These are phyloP conservation scores for Ciborinia camelliae DNA, from an alignment of 2,329 filamentous ascomycete species.

Conservation along the genomic window DNA sequence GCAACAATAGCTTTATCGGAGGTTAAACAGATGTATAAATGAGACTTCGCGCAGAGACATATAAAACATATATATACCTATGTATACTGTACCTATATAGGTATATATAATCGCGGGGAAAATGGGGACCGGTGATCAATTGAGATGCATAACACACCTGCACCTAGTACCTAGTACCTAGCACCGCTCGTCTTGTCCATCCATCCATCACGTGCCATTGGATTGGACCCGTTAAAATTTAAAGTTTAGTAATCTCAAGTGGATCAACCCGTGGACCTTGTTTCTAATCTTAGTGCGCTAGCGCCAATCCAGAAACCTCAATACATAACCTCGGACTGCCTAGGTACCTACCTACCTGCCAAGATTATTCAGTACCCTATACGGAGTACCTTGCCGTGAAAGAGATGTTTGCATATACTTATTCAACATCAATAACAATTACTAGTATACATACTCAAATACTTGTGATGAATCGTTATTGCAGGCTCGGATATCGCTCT, in stretches of 20 bases:
- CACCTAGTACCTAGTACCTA: neutral
- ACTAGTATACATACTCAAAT: neutral
- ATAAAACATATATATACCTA: too few species aligned
- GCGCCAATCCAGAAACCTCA: neutral
- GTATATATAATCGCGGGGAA: neutral
- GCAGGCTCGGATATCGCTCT: neutral
- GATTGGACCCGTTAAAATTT: too few species aligned
- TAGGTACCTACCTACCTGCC: too few species aligned
- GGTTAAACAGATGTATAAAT: neutral
- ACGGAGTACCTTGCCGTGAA: neutral
- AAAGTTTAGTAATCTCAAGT: too few species aligned
- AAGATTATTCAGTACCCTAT: too few species aligned
- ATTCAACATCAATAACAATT: neutral
- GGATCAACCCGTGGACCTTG: neutral
- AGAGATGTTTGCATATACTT: constrained; percentile 1
- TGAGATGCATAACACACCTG: neutral
- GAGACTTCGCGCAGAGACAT: neutral
- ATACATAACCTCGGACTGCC: too few species aligned
- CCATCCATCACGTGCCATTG: neutral
- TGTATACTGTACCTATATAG: too few species aligned
- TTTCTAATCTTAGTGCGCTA: neutral
- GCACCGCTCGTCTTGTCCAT: too few species aligned
- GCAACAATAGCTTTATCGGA: neutral
- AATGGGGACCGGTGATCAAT: neutral
- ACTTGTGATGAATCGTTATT: constrained; percentile 17